Conservation (phyloP, 805 yeast species). For the Starmerella cellae region DNA sequence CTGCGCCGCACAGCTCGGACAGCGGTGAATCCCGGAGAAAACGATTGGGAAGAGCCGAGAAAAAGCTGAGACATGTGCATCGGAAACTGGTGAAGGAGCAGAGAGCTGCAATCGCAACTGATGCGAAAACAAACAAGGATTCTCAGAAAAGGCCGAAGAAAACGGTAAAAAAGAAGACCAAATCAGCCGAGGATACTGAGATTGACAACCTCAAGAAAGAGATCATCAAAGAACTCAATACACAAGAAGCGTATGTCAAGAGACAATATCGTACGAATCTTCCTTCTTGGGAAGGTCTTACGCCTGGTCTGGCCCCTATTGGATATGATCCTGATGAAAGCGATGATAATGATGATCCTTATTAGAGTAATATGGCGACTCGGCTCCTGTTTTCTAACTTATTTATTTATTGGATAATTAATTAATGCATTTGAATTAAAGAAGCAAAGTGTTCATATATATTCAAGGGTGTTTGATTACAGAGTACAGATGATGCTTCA, state of each 20-base stretch:
- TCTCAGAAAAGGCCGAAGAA: not conserved
- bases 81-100: slow-evolving; percentile 4
- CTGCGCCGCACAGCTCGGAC: not conserved
- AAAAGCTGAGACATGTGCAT: slow-evolving; percentile 5
- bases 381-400: too few species aligned
- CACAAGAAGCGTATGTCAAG: slow-evolving; percentile 15
- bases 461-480: not conserved
- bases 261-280: slow-evolving; percentile 3
- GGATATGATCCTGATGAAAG: slow-evolving; percentile 23
- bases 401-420: slow-evolving; percentile 2
- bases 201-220: slow-evolving; percentile 15
- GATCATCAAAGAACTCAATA: slow-evolving; percentile 13
- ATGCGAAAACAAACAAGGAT: not conserved
- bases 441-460: too few species aligned
- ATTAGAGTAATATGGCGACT: too few species aligned
- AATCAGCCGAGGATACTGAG: slow-evolving; percentile 8
- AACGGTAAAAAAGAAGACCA: not conserved
- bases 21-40: slow-evolving; percentile 3
- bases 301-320: slow-evolving; percentile 24
- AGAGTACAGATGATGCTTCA: too few species aligned
- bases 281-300: slow-evolving; percentile 15
- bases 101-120: too few species aligned
- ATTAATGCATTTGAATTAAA: too few species aligned
- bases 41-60: slow-evolving; percentile 8
- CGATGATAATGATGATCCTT: slow-evolving; percentile 23